Evolutionary conservation across 1,284 basidiomycete species (phyloP), one percentile per base, ranked within the genome.

Genomic region (Malassezia japonica): DNA sequence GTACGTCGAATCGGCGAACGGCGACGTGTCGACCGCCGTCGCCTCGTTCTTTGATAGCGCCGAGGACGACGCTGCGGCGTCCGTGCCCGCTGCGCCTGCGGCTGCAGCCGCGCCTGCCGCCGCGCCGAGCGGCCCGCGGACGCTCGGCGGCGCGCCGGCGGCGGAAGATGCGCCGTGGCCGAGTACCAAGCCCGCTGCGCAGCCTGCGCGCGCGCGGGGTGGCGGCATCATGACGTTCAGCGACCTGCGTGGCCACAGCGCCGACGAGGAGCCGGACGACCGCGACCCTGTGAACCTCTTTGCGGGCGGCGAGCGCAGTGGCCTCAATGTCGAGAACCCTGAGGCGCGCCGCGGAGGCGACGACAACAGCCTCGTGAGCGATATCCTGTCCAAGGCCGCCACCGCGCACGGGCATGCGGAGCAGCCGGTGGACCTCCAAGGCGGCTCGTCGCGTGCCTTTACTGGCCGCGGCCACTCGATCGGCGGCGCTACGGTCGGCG

Each of bases 261-360:
- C 64, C 27, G 54, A 57, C 4, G 68, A 68, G 9, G 64, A 60
- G 8, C 65, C 60, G 5, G 56, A 61, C n/a, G 65, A 59, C 5
- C 55, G 59, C 21, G 65, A 66, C 28, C 64, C 67, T 34, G 57
- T 65, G 38, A 67, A 74, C 46, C 57, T 71, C 35, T 74, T 59
- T 52, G 59, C 72, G 10, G 72, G 72, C 12, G 72, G 72, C 20
- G 71, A 71, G 48, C 59, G 63, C 24, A 95, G 90, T 74, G 92
- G 90, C 0, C 79, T 98, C 32, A 86, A 84, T 2, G 81, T 98
- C 1, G 82, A 94, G 74, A 88, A 90, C 67, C 92, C 91, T 3
- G 71, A 75, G 44, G 80, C 82, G 57, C 74, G 77, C 25, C 74
- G 75, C 21, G 83, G 82, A 10, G 81, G 82, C 8, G 55, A 6